phyloP scores from a whole-genome alignment of 75 land plant genomes.

The Gnetum montanum region DNA sequence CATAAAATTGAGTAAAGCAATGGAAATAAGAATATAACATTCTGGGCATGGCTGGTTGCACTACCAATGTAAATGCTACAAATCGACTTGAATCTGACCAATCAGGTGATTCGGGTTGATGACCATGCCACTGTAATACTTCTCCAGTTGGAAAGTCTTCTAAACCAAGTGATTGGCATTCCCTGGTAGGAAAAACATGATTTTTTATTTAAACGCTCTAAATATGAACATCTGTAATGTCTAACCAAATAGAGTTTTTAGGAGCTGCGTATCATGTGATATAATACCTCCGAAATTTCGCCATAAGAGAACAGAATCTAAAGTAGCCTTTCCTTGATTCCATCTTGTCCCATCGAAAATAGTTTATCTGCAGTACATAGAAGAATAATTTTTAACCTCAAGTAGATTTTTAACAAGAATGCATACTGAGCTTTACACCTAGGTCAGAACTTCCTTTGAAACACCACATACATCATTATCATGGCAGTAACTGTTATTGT shows the following conservation, averaged over 20 bases:
- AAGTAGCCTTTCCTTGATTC: constrained; percentile 54
- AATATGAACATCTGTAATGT: neutral
- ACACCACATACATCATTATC: constrained; percentile 72
- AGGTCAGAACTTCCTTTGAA: too few species aligned
- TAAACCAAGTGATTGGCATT: constrained; percentile 70
- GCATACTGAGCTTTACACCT: too few species aligned
- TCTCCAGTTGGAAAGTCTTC: constrained; percentile 85
- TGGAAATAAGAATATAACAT: neutral
- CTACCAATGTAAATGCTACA: constrained; percentile 93
- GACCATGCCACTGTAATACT: constrained; percentile 88
- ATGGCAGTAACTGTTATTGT: constrained; percentile 97
- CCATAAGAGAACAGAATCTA: constrained; percentile 66
- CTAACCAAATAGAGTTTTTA: neutral
- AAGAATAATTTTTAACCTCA: too few species aligned
- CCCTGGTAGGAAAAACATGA: constrained; percentile 26
- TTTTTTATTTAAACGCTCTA: neutral
- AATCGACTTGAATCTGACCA: constrained; percentile 91
- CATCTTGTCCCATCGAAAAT: constrained; percentile 90
- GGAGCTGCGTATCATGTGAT: neutral
- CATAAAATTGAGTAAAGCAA: too few species aligned
- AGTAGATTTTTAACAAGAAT: too few species aligned
- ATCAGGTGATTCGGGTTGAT: constrained; percentile 61
- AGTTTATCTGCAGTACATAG: constrained; percentile 55
- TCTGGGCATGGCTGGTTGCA: too few species aligned
- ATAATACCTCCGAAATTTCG: constrained; percentile 64